Evolutionary conservation across 2,329 filamentous ascomycete genomes (phyloP), one percentile per base, ranked within the genome.

Genomic region (Stachybotrys elegans): DNA sequence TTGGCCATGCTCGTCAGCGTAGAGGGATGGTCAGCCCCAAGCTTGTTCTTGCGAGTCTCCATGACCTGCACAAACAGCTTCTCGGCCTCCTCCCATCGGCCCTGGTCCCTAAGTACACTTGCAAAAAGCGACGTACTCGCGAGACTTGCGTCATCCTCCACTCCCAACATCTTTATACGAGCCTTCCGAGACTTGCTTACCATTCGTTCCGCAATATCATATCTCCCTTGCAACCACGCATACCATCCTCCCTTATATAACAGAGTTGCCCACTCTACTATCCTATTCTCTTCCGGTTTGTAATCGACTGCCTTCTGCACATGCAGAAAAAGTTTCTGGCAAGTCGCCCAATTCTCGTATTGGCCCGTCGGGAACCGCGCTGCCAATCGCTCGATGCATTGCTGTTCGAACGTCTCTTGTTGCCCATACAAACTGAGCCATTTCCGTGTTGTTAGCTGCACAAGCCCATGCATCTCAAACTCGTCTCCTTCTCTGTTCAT

Each of bases 391-490:
- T 22, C 9, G 5, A 32, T 21, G n/a, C 43, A n/a, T 6, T 20
- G 20, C n/a, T 36, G n/a, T 14, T 44, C 8, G 19, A 37, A 46
- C 12, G 6, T 21, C 5, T 40, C 25, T 16, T 16, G 6, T 4
- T n/a, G 16, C 8, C 14, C 4, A 22, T 17, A 14, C n/a, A 5
- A 22, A 6, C 2, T 22, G 1, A 45, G 35, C 44, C 50, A 45
- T 13, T 44, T 44, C 20, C 39, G 27, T 12, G 40, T 48, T 0
- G 43, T 34, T 4, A 51, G 27, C 20, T 49, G 48, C 3, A 51
- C 39, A 16, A 51, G 46, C 4, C 45, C 44, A 31, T 52, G 48
- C 45, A 54, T 52, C 9, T 45, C 36, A 1, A 48, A 40, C n/a
- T 37, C 8, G 4, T 41, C 41, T 2, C 22, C 42, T n/a, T 43